Percentiles rank a stretch among this genome's conserved stretches.
Evolutionary conservation across 352 stramenopile species (phyloP).

Genomic region (Phytophthora idaei): DNA sequence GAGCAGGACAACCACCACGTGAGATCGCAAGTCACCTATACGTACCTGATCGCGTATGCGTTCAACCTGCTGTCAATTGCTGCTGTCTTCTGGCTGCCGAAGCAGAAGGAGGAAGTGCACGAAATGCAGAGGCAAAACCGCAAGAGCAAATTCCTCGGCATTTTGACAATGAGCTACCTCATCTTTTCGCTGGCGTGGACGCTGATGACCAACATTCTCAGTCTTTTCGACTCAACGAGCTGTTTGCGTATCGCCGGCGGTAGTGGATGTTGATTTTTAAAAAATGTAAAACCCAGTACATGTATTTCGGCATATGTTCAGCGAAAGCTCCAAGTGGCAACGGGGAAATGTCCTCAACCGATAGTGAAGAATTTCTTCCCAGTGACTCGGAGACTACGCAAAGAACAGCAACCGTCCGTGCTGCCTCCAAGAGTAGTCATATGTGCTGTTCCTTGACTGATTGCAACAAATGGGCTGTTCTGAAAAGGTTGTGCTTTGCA

Average conservation of each 20-base stretch:
- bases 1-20: constrained; percentile 41
- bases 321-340: background rate
- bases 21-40: constrained; percentile 50
- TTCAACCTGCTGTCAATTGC: constrained; percentile 47
- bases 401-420: background rate
- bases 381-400: background rate
- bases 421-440: background rate
- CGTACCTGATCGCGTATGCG: constrained; percentile 54
- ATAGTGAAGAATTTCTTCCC: background rate
- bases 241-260: constrained; percentile 58
- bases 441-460: background rate
- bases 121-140: constrained; percentile 40
- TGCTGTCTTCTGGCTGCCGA: constrained; percentile 48
- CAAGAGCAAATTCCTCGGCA: constrained; percentile 44
- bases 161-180: constrained; percentile 38
- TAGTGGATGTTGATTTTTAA: constrained; percentile 35
- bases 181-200: constrained; percentile 51
- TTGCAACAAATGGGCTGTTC: constrained; percentile 1
- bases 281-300: too few relatives aligned
- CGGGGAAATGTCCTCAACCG: background rate
- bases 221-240: constrained; percentile 53
- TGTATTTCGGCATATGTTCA: too few relatives aligned
- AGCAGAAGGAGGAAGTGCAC: constrained; percentile 53
- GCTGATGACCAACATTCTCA: constrained; percentile 67
- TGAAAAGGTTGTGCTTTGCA: background rate